Conservation (phyloP, 2,329 filamentous ascomycete genomes). For the Capronia americana region DNA sequence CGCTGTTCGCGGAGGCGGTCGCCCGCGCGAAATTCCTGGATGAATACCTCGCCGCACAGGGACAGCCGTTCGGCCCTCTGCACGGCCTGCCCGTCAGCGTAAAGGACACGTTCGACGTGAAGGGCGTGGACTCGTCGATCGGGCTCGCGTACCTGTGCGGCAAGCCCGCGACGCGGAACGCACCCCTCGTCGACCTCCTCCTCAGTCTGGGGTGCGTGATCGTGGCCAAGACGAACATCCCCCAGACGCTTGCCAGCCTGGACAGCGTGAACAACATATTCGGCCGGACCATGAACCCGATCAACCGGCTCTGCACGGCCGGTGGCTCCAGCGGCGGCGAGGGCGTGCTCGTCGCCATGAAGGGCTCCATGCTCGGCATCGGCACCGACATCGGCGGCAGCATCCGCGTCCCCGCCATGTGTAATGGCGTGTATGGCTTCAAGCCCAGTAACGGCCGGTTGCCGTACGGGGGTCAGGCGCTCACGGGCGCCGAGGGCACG, state of each 20-base stretch:
- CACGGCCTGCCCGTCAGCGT: slow-evolving; percentile 50
- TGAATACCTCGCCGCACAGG: slow-evolving; percentile 42
- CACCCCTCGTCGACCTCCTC: slow-evolving; percentile 64
- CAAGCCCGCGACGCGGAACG: slow-evolving; percentile 63
- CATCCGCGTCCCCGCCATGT: slow-evolving; percentile 57
- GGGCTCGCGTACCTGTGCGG: slow-evolving; percentile 67
- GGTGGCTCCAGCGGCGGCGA: slow-evolving; percentile 73
- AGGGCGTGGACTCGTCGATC: slow-evolving; percentile 61
- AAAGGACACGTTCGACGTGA: slow-evolving; percentile 46
- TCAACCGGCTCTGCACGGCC: slow-evolving; percentile 64
- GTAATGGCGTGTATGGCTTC: slow-evolving; percentile 59
- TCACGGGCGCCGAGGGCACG: slow-evolving; percentile 54
- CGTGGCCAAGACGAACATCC: slow-evolving; percentile 75
- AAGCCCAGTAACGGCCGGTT: slow-evolving; percentile 57
- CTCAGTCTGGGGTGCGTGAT: slow-evolving; percentile 67
- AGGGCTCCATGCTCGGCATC: slow-evolving; percentile 65
- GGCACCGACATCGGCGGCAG: slow-evolving; percentile 66
- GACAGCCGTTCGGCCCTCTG: slow-evolving; percentile 46
- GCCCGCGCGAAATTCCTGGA: slow-evolving; percentile 48
- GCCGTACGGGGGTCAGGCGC: slow-evolving; percentile 60
- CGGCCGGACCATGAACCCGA: slow-evolving; percentile 68
- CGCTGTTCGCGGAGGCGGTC: slow-evolving; percentile 47
- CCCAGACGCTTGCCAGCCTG: slow-evolving; percentile 61
- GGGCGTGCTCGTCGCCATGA: slow-evolving; percentile 64
- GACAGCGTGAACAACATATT: slow-evolving; percentile 66